These are phyloP conservation scores for Phytomonas serpens DNA, from an alignment of 208 protist species.

Conservation along the genomic window DNA sequence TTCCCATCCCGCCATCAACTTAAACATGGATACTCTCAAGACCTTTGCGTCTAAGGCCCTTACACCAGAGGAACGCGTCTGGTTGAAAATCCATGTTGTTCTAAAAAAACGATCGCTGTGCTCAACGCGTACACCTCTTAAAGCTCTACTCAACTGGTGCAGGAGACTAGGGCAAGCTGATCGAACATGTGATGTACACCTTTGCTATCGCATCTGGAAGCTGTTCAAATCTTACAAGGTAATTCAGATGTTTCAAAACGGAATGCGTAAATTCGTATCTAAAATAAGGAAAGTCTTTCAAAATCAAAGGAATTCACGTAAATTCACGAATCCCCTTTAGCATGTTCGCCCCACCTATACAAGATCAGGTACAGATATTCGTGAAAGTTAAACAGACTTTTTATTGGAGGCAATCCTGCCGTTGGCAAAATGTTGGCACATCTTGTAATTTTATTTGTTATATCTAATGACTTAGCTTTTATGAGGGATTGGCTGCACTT, in stretches of 20 bases:
- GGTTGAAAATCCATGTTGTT: background rate
- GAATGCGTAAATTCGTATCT: background rate
- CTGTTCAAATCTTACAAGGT: background rate
- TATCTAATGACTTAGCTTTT: no score
- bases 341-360: no score
- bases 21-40: background rate
- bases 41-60: background rate
- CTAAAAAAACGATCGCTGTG: background rate
- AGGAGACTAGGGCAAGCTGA: background rate
- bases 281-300: background rate
- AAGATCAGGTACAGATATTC: no score
- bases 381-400: no score
- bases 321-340: background rate
- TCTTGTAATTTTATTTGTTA: no score
- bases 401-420: no score
- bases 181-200: background rate
- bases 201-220: background rate
- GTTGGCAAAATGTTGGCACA: no score
- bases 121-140: background rate
- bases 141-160: background rate
- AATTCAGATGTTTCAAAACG: background rate
- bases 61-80: background rate
- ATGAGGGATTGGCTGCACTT: no score
- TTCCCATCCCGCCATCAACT: background rate
- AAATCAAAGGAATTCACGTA: background rate